Evolutionary conservation across 2,329 filamentous ascomycete species (phyloP).

Genomic region (Xylariaceae sp.): DNA sequence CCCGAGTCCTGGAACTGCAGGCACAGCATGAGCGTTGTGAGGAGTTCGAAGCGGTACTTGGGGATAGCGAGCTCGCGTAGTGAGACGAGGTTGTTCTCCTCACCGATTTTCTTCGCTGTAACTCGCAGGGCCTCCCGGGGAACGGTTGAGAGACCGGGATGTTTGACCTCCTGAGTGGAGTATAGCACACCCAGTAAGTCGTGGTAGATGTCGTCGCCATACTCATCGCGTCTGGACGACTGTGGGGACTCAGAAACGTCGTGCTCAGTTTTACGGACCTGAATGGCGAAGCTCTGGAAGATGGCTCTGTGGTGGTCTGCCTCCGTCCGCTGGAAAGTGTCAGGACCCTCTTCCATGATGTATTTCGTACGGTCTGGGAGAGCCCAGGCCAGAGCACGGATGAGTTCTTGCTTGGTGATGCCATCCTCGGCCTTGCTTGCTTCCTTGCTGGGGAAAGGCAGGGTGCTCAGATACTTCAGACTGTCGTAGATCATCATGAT

Average conservation of each 20-base stretch:
- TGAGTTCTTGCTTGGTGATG: slow-evolving; percentile 9
- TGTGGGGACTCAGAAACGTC: not conserved
- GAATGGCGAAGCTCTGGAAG: slow-evolving; percentile 21
- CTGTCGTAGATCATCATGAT: slow-evolving; percentile 13
- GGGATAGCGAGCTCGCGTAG: not conserved
- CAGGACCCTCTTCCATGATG: slow-evolving; percentile 11
- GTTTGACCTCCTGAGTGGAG: slow-evolving; percentile 10
- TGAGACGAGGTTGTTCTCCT: not conserved
- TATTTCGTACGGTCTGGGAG: slow-evolving; percentile 11
- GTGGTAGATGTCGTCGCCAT: slow-evolving; percentile 22
- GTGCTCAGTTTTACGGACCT: not conserved
- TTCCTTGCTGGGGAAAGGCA: slow-evolving; percentile 12
- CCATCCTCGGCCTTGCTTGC: not conserved
- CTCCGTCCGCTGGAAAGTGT: slow-evolving; percentile 14
- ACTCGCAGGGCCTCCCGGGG: slow-evolving; percentile 11
- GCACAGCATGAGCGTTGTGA: not conserved
- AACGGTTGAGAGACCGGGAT: slow-evolving; percentile 9
- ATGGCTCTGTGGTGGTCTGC: slow-evolving; percentile 18
- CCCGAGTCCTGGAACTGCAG: not conserved
- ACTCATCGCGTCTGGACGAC: slow-evolving; percentile 14
- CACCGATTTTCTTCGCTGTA: slow-evolving; percentile 8
- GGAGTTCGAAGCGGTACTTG: not conserved
- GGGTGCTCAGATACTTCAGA: slow-evolving; percentile 15
- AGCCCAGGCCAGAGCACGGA: slow-evolving; percentile 15
- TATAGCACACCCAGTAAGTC: slow-evolving; percentile 21